Percentiles rank a stretch among this genome's conserved stretches.
Conservation (phyloP, 1,284 basidiomycete genomes). For the Hymenochaete sp. region DNA sequence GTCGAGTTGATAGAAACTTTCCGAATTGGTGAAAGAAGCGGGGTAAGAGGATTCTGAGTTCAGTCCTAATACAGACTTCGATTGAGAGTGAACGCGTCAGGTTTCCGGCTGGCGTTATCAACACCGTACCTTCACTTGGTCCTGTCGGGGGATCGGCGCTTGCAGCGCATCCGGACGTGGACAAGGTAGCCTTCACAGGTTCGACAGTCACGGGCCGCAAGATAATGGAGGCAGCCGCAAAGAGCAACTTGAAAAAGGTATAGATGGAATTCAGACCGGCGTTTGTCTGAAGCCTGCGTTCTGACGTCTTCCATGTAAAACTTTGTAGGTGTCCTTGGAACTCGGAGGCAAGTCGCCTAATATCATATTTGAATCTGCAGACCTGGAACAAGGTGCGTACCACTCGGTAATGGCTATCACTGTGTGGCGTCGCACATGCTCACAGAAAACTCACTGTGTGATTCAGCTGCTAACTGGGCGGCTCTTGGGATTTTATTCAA, state of each 20-base stretch:
- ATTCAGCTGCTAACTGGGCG: conserved; percentile 71
- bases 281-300: no score
- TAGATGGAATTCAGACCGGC: background rate
- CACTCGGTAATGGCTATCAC: background rate
- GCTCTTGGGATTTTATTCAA: conserved; percentile 80
- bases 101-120: conserved; percentile 89
- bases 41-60: no score
- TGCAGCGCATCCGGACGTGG: conserved; percentile 67
- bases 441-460: background rate
- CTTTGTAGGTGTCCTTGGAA: conserved; percentile 73
- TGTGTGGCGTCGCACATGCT: background rate
- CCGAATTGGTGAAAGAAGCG: conserved; percentile 70
- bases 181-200: conserved; percentile 75
- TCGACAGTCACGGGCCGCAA: conserved; percentile 85
- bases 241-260: conserved; percentile 86
- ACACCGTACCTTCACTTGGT: conserved; percentile 80
- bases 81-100: no score
- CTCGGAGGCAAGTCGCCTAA: conserved; percentile 95
- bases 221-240: conserved; percentile 89
- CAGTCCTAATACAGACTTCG: no score
- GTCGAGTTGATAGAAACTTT: conserved; percentile 51
- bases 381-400: conserved; percentile 65
- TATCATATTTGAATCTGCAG: conserved; percentile 73
- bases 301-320: background rate
- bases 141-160: conserved; percentile 79